Evolutionary conservation across 106 monocot genomes (phyloP).

Genomic region (Hemerocallis citrina): DNA sequence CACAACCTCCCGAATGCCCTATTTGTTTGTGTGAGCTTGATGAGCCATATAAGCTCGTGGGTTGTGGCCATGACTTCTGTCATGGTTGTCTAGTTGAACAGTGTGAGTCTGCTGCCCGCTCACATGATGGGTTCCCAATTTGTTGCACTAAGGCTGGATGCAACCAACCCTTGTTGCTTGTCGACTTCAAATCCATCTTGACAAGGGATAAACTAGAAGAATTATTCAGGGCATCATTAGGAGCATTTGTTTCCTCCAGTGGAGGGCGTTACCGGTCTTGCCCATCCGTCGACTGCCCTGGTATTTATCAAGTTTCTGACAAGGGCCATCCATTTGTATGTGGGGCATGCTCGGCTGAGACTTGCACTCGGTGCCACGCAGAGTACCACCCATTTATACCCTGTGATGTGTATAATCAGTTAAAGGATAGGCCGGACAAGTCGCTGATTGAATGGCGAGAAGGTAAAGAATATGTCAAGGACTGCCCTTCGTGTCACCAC

Average conservation of each 20-base stretch:
- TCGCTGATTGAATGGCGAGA: conserved; percentile 54
- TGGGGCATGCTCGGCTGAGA: conserved; percentile 56
- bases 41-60: conserved; percentile 58
- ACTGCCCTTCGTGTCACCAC: conserved; percentile 64
- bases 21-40: conserved; percentile 83
- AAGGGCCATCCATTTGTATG: conserved; percentile 35
- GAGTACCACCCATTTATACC: conserved; percentile 69
- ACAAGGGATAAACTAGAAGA: conserved; percentile 45
- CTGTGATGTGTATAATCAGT: conserved; percentile 62
- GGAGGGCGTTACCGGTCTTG: conserved; percentile 48
- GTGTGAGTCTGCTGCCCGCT: conserved; percentile 54
- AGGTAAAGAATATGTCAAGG: conserved; percentile 72
- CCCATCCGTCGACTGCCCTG: conserved; percentile 34
- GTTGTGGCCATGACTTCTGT: conserved; percentile 71
- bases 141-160: conserved; percentile 54
- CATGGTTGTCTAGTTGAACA: conserved; percentile 56
- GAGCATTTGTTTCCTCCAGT: conserved; percentile 43
- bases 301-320: conserved; percentile 20
- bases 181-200: conserved; percentile 53
- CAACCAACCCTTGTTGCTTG: conserved; percentile 29
- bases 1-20: conserved; percentile 31
- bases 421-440: conserved; percentile 64
- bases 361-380: conserved; percentile 65
- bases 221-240: conserved; percentile 63
- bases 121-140: conserved; percentile 65